phyloP scores from a whole-genome alignment of 176 grass and related monocot species.

The Tillandsia fasciculata region DNA sequence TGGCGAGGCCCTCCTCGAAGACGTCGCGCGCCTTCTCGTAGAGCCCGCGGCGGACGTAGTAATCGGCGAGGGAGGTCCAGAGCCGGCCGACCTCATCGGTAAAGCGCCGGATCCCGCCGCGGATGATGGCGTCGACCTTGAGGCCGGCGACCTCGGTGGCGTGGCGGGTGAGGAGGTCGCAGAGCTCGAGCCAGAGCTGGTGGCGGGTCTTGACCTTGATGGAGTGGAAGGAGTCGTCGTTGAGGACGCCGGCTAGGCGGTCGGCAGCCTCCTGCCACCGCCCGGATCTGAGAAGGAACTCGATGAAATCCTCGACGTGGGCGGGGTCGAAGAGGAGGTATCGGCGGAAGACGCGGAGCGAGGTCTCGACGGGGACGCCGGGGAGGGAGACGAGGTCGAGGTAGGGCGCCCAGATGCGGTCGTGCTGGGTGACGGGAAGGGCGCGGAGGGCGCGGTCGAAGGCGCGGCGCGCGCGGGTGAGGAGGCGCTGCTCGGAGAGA shows the following conservation, averaged over 20 bases:
- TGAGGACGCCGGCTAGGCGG: conserved; percentile 55
- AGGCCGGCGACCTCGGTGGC: conserved; percentile 59
- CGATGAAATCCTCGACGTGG: conserved; percentile 72
- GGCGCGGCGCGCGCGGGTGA: conserved; percentile 46
- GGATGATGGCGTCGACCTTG: conserved; percentile 69
- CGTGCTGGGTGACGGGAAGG: conserved; percentile 76
- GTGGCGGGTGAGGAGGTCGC: conserved; percentile 70
- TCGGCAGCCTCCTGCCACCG: conserved; percentile 74
- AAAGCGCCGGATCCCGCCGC: conserved; percentile 61
- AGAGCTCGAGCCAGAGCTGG: conserved; percentile 83
- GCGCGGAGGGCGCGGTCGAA: conserved; percentile 66
- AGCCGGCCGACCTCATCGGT: conserved; percentile 69
- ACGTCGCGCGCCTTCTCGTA: conserved; percentile 66
- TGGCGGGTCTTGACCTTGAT: conserved; percentile 72
- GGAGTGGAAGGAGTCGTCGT: conserved; percentile 59
- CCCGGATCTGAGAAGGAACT: conserved; percentile 42
- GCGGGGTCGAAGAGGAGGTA: conserved; percentile 82
- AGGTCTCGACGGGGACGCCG: conserved; percentile 69
- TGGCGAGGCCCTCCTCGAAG: conserved; percentile 66
- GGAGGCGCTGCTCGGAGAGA: conserved; percentile 56
- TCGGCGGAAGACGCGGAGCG: conserved; percentile 60
- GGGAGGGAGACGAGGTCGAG: conserved; percentile 51
- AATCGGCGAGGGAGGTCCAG: conserved; percentile 70
- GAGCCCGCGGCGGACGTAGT: conserved; percentile 59
- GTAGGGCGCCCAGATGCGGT: conserved; percentile 73